Conservation (phyloP, 1,284 basidiomycete genomes). For the Bondarzewia mesenterica region DNA sequence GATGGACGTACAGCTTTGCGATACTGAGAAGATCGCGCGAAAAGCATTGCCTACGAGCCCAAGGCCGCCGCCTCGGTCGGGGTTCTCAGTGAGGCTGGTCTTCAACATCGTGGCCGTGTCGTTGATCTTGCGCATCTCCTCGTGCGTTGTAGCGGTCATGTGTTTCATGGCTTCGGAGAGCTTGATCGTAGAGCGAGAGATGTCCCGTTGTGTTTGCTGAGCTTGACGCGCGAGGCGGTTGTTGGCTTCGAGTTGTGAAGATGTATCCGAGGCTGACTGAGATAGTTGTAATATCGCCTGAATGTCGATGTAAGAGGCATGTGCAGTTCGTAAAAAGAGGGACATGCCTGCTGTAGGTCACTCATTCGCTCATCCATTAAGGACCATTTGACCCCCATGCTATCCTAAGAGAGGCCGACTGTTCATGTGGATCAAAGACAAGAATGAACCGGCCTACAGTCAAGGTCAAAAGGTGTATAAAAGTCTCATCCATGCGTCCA, state of each 20-base stretch:
- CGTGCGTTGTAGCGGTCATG: conserved; percentile 29
- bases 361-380: background rate
- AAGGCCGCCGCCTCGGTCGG: conserved; percentile 9
- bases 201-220: conserved; percentile 25
- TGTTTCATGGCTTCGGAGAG: conserved; percentile 28
- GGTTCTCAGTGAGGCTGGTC: background rate
- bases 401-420: background rate
- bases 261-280: conserved; percentile 1
- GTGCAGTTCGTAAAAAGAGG: background rate
- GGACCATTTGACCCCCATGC: background rate
- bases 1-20: background rate
- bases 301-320: background rate
- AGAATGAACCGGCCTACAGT: background rate
- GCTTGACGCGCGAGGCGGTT: conserved; percentile 22
- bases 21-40: conserved; percentile 1
- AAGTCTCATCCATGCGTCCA: background rate
- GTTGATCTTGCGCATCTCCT: conserved; percentile 39
- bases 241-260: conserved; percentile 5
- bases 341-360: background rate
- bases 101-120: conserved; percentile 30
- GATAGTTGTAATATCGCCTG: background rate
- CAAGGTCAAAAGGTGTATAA: background rate
- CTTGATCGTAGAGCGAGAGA: conserved; percentile 24
- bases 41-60: conserved; percentile 9
- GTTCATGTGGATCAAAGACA: background rate